These are phyloP conservation scores for Fusarium sp. DNA, from an alignment of 2,329 filamentous ascomycete species.

Conservation along the genomic window DNA sequence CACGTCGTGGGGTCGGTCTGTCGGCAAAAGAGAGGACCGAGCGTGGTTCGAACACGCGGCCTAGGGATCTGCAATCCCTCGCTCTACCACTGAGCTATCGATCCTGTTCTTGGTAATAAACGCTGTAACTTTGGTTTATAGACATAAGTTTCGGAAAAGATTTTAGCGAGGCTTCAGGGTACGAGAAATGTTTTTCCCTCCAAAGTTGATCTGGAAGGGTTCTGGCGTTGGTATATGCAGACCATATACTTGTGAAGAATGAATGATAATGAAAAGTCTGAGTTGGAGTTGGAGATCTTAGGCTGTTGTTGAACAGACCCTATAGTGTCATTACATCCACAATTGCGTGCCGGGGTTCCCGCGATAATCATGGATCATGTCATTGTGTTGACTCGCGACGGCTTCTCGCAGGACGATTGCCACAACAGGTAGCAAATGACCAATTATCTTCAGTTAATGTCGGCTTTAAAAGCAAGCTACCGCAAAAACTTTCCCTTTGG, in stretches of 20 bases:
- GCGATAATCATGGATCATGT: conserved; percentile 9
- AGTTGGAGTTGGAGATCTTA: too few species aligned
- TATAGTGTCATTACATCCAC: conserved; percentile 1
- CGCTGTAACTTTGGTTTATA: accelerated
- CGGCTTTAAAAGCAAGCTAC: neutral
- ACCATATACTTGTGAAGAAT: neutral
- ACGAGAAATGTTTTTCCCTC: neutral
- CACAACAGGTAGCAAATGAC: neutral
- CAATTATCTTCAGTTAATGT: accelerated
- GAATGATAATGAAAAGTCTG: neutral
- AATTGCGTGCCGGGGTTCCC: conserved; percentile 14
- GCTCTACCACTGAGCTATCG: conserved; percentile 43
- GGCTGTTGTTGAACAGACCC: neutral
- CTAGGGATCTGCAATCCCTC: conserved; percentile 42
- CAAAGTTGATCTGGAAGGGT: too few species aligned
- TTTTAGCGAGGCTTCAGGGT: neutral
- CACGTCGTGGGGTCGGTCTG: neutral
- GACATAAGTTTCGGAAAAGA: accelerated
- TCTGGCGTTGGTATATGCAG: neutral
- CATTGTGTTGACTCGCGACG: conserved; percentile 7
- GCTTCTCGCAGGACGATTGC: neutral
- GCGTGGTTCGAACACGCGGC: conserved; percentile 40
- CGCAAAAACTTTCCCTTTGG: neutral
- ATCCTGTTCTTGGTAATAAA: neutral
- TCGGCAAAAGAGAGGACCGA: conserved; percentile 34